Evolutionary conservation across 1,284 basidiomycete species (phyloP).

Genomic region (Vanrija humicola): DNA sequence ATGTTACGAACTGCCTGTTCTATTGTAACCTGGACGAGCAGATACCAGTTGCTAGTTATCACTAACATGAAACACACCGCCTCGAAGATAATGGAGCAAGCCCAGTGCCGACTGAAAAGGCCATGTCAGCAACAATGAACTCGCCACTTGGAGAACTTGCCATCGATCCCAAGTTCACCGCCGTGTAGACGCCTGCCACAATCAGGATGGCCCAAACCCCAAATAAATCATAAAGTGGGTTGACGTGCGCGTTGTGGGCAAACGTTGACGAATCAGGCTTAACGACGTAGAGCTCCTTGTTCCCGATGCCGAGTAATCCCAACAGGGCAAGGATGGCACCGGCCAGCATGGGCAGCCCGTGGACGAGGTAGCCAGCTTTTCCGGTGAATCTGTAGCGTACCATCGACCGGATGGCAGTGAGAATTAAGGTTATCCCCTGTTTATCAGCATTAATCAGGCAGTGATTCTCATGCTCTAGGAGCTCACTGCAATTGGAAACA

Average conservation of each 20-base stretch:
- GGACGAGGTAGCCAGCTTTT: constrained; percentile 12
- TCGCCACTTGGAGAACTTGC: too few species aligned
- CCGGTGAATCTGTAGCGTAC: constrained; percentile 19
- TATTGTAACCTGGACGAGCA: too few species aligned
- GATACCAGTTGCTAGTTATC: too few species aligned
- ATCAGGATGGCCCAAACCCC: too few species aligned
- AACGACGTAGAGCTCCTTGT: constrained; percentile 12
- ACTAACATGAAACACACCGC: too few species aligned
- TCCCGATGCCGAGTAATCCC: constrained; percentile 25
- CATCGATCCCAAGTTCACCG: too few species aligned
- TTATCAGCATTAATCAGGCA: not conserved
- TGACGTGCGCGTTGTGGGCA: constrained; percentile 5
- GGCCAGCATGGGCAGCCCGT: constrained; percentile 10
- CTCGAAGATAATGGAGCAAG: too few species aligned
- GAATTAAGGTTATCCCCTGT: constrained; percentile 18
- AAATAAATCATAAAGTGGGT: constrained; percentile 20
- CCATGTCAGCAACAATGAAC: too few species aligned
- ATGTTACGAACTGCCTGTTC: too few species aligned
- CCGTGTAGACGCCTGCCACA: too few species aligned
- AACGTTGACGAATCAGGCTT: not conserved
- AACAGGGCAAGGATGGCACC: constrained; percentile 19
- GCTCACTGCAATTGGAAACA: constrained; percentile 27
- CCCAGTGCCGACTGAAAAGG: too few species aligned
- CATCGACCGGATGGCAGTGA: constrained; percentile 22
- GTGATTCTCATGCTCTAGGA: not conserved